Percentiles rank a stretch among this genome's conserved stretches.
Evolutionary conservation across 2,329 filamentous ascomycete genomes (phyloP).

Genomic region (Venturiaceae sp.): DNA sequence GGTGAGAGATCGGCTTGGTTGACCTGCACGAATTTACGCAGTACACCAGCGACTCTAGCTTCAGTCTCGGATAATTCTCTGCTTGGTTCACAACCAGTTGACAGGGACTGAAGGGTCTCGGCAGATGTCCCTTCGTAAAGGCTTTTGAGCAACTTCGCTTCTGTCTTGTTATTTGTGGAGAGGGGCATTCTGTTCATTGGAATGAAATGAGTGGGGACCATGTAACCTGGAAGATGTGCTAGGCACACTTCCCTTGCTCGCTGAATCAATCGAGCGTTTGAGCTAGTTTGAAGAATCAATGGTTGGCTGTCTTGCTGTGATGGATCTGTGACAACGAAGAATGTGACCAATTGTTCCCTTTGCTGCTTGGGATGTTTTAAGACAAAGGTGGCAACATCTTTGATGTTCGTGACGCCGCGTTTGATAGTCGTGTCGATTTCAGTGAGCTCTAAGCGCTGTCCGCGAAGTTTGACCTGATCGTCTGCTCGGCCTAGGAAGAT

Average conservation of each 20-base stretch:
- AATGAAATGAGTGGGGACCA: constrained; percentile 82
- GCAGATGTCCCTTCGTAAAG: constrained; percentile 55
- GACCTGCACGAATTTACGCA: constrained; percentile 45
- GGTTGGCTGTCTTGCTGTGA: background rate
- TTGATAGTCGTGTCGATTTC: constrained; percentile 84
- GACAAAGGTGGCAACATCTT: constrained; percentile 69
- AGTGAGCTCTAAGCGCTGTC: constrained; percentile 78
- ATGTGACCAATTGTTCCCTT: constrained; percentile 78
- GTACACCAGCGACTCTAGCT: constrained; percentile 38
- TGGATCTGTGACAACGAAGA: constrained; percentile 33
- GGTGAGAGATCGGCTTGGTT: constrained; percentile 35
- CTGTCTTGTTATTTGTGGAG: constrained; percentile 83
- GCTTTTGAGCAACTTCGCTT: constrained; percentile 57
- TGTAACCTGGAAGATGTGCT: constrained; percentile 66
- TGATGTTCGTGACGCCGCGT: constrained; percentile 44
- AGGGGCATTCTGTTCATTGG: constrained; percentile 63
- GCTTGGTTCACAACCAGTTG: constrained; percentile 9
- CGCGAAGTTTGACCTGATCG: constrained; percentile 85
- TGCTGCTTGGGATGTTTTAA: constrained; percentile 59
- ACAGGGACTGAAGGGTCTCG: constrained; percentile 51
- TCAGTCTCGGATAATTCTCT: constrained; percentile 27
- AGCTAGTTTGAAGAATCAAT: constrained; percentile 13
- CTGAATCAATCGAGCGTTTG: constrained; percentile 5
- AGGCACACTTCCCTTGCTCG: constrained; percentile 47
- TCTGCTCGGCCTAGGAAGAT: constrained; percentile 83